Base-by-base conservation (phyloP, 108 stramenopile species). In the Cylindrotheca fusiformis region DNA sequence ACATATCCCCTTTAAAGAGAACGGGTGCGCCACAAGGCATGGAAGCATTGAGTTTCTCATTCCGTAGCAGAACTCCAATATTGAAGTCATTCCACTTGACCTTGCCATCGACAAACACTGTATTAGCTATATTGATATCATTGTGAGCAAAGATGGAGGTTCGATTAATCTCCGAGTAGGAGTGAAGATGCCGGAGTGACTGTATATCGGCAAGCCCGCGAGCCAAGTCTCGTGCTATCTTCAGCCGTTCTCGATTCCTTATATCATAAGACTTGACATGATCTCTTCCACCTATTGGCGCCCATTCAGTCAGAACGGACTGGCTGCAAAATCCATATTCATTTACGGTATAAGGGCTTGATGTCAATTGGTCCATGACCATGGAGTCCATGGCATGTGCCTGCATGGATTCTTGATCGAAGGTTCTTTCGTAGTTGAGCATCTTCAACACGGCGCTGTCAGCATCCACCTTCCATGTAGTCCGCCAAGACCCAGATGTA, bases 71-170 rank as follows among this genome's bases (percentile, higher is more conserved):
- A 0, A 75, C 65, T 2, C 71, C 87, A 71, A 84, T 79, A 46
- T 88, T 88, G 54, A 88, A 88, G 67, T 88, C 87, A 60, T 88
- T 88, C 55, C 82, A 66, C 54, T 83, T 83, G 29, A 84, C 50
- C 6, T 55, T 32, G 22, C 71, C 64, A 33, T 65, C 29, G 17
- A 45, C 33, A 28, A 71, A 36, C 4, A 82, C 69, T 0, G 68
- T 70, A 46, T 86, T 86, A 32, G 79, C 78, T 45, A 74, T 72
- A 51, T 79, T 86, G 41, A 86, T 71, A 41, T 86, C 84, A 33
- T 78, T 78, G 63, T 78, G 77, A 26, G 67, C 63, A 60, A 78
- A 69, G 26, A 74, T 1, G 61, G 54, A 4, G 47, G 44, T 0
- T n/a, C 44, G 50, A 49, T 17, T 23, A 36, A 14, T 41, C 10